Conservation (phyloP, 441 rosid species). For the Macaranga tanarius region DNA sequence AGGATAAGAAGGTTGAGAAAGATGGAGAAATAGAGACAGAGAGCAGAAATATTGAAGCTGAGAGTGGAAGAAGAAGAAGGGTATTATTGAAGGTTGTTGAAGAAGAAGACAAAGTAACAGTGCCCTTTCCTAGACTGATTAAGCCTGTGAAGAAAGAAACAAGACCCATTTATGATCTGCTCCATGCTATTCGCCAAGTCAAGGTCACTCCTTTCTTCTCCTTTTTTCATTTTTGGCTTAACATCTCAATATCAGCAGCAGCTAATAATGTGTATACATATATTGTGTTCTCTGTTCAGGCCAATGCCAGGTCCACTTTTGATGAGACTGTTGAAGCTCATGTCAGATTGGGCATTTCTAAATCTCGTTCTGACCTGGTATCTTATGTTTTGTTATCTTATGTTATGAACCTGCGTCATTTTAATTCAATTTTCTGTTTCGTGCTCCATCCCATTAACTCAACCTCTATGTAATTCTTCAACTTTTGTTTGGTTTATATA, state of each 20-base stretch:
- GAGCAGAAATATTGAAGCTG: constrained; percentile 40
- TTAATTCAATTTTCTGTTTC: neutral
- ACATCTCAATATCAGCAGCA: neutral
- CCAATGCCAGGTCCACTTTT: constrained; percentile 62
- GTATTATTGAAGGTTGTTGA: constrained; percentile 29
- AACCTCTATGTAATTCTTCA: too few relatives aligned
- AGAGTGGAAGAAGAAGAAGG: constrained; percentile 37
- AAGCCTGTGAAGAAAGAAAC: constrained; percentile 63
- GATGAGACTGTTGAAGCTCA: constrained; percentile 96
- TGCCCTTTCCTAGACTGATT: constrained; percentile 67
- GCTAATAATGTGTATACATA: neutral
- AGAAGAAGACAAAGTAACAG: constrained; percentile 37
- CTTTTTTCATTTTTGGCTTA: neutral
- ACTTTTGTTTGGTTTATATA: too few relatives aligned
- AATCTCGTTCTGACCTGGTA: constrained; percentile 82
- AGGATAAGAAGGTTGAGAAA: constrained; percentile 38
- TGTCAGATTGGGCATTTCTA: constrained; percentile 72
- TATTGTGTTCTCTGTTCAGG: constrained; percentile 41
- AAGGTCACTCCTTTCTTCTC: constrained; percentile 52
- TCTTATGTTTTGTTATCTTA: neutral
- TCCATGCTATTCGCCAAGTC: constrained; percentile 77
- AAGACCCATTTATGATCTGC: constrained; percentile 62
- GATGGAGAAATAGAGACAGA: constrained; percentile 42
- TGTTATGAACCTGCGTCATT: constrained; percentile 1
- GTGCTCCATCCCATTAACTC: neutral